Base-by-base conservation (phyloP, 768 basidiomycete species). In the Dentipellis sp. region DNA sequence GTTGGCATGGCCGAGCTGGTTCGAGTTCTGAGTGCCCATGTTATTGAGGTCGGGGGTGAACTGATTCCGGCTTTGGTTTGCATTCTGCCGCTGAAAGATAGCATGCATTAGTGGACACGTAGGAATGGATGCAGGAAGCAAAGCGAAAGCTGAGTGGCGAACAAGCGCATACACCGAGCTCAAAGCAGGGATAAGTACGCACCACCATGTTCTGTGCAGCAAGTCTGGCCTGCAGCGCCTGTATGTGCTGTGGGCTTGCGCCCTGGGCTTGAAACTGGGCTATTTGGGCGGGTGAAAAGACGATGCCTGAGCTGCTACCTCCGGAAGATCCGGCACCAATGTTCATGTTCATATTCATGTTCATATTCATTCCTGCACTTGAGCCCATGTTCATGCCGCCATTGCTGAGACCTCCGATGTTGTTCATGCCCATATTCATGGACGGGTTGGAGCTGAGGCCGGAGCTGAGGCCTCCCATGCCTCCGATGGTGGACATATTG, bases 241-340 rank as follows among this genome's bases (percentile, higher is more conserved):
- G 39, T 17, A 40, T 17, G 14, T 40, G 39, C 39, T 40, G 39
- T 17, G 39, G 39, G 14, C 14, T 40, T 17, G 39, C 39, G 39
- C 39, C 39, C 39, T 40, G 39, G 14, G 39, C 39, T 36, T 59
- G 58, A 52, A 61, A 46, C 39, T 40, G 39, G 12, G 39, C 39
- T 12, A 40, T 40, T 36, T 61, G 60, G 21, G 60, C n/a, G 5
- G 55, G 59, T 39, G 55, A 45, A 23, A 55, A 4, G 14, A 55
- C 52, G 39, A 40, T 12, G 14, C 39, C 39, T 1, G 14, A 12
- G 4, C 39, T 11, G 4, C 39, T 17, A 1, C 39, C 39, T 3
- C 39, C 38, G 10, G n/a, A n/a, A n/a, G n/a, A 39, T 39, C 38
- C 38, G 10, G 38, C n/a, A n/a, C 38, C 3, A 10, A 39, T 39